Conservation (phyloP, 768 basidiomycete genomes). For the Chiua virens region DNA sequence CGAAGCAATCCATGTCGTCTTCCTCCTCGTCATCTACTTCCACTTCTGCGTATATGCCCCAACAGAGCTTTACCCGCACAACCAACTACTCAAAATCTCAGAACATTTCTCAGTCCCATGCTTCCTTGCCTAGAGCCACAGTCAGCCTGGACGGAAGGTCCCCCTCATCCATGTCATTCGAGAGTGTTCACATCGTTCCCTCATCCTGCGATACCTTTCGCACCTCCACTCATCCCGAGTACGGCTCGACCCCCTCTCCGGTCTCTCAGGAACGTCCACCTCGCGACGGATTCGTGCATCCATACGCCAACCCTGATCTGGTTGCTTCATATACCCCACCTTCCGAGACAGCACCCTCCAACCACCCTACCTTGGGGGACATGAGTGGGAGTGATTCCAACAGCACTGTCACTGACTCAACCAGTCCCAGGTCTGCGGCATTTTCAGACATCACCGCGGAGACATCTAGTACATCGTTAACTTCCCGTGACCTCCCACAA, state of each 20-base stretch:
- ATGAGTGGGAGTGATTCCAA: conserved; percentile 51
- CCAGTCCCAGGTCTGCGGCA: conserved; percentile 38
- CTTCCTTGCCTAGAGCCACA: conserved; percentile 5
- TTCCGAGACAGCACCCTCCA: conserved; percentile 27
- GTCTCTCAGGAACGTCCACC: conserved; percentile 35
- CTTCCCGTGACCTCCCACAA: conserved; percentile 16
- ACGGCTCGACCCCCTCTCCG: conserved; percentile 16
- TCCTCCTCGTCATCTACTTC: conserved; percentile 44
- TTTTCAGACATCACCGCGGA: conserved; percentile 37
- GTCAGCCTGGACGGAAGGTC: conserved; percentile 9
- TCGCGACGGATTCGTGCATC: conserved; percentile 50
- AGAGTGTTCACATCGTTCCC: conserved; percentile 1
- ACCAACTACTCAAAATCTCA: conserved; percentile 7
- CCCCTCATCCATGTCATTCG: background rate
- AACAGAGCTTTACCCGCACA: conserved; percentile 42
- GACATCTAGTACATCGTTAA: conserved; percentile 28
- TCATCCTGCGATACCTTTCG: conserved; percentile 14
- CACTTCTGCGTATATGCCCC: conserved; percentile 23
- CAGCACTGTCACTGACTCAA: conserved; percentile 48
- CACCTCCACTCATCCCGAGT: conserved; percentile 3
- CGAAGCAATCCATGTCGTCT: conserved; percentile 61
- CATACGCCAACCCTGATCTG: conserved; percentile 80
- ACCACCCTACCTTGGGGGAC: conserved; percentile 30
- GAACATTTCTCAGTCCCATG: conserved; percentile 4
- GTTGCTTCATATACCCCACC: conserved; percentile 39